Percentiles rank a stretch among this genome's conserved stretches.
phyloP scores from a whole-genome alignment of 768 basidiomycete species.

The Boletellus ananiceps region DNA sequence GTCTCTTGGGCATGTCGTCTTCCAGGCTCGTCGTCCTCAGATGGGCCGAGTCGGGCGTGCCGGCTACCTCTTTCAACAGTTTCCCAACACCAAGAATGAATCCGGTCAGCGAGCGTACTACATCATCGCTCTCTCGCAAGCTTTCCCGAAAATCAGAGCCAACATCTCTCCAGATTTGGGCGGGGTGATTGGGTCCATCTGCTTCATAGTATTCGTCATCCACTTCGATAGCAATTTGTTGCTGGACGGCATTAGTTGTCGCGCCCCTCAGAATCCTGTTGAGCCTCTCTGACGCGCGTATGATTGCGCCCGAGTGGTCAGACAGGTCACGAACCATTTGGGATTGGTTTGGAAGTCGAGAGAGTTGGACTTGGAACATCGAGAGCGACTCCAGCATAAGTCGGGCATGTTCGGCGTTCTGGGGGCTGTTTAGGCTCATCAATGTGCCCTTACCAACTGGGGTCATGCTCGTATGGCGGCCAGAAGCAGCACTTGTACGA shows the following conservation, averaged over 20 bases:
- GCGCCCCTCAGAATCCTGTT: constrained; percentile 56
- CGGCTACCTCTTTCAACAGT: constrained; percentile 53
- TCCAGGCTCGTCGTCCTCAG: constrained; percentile 53
- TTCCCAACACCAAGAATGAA: constrained; percentile 73
- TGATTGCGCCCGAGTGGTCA: constrained; percentile 58
- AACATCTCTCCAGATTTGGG: constrained; percentile 63
- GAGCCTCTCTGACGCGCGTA: constrained; percentile 61
- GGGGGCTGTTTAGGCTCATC: constrained; percentile 12
- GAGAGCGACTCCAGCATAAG: constrained; percentile 65
- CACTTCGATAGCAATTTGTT: constrained; percentile 74
- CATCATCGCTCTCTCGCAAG: constrained; percentile 69
- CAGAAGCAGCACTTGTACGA: constrained; percentile 8
- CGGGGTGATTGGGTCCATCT: constrained; percentile 35
- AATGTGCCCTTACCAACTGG: constrained; percentile 15
- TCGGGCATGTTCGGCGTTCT: constrained; percentile 55
- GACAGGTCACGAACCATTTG: constrained; percentile 50
- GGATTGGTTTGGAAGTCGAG: constrained; percentile 48
- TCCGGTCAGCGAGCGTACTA: constrained; percentile 71
- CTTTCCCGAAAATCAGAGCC: constrained; percentile 72
- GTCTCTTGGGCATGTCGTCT: constrained; percentile 39
- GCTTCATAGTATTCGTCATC: constrained; percentile 37
- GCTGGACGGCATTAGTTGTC: constrained; percentile 58
- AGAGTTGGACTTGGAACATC: constrained; percentile 65
- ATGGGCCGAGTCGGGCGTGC: constrained; percentile 30
- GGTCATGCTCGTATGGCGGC: constrained; percentile 14